Conservation (phyloP, 805 yeast genomes). For the Starmerella roubikii region DNA sequence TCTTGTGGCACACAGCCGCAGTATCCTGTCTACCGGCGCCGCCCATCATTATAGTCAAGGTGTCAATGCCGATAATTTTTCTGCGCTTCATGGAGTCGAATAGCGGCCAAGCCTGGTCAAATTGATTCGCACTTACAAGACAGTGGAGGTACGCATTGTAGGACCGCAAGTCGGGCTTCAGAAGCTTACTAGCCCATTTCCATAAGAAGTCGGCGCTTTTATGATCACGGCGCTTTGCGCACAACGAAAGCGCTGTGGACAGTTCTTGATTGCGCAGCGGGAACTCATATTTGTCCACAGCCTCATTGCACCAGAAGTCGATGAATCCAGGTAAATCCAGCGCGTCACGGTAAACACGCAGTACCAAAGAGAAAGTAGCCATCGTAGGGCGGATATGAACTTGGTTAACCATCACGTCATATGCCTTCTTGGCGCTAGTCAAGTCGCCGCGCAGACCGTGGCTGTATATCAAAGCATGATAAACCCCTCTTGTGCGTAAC, state of each 20-base stretch:
- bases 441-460: slow-evolving; percentile 29
- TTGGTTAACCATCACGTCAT: slow-evolving; percentile 23
- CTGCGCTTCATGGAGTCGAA: slow-evolving; percentile 20
- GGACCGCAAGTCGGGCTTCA: slow-evolving; percentile 20
- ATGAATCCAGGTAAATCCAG: slow-evolving; percentile 28
- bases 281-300: slow-evolving; percentile 16
- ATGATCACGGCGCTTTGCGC: slow-evolving; percentile 22
- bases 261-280: slow-evolving; percentile 20
- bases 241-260: slow-evolving; percentile 21
- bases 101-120: slow-evolving; percentile 24
- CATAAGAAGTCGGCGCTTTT: slow-evolving; percentile 21
- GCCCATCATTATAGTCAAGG: slow-evolving; percentile 19
- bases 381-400: slow-evolving; percentile 21
- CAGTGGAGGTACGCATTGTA: slow-evolving; percentile 26
- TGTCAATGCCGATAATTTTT: slow-evolving; percentile 15
- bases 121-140: slow-evolving; percentile 23
- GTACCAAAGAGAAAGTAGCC: slow-evolving; percentile 27
- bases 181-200: slow-evolving; percentile 20
- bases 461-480: slow-evolving; percentile 35
- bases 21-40: slow-evolving; percentile 7
- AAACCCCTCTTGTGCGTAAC: slow-evolving; percentile 33
- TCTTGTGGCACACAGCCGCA: not conserved
- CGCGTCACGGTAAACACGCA: slow-evolving; percentile 28
- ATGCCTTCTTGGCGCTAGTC: slow-evolving; percentile 29
- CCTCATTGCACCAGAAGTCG: slow-evolving; percentile 16